These are phyloP conservation scores for Pleurotus citrinopileatus DNA, from an alignment of 768 basidiomycete genomes.

Conservation along the genomic window DNA sequence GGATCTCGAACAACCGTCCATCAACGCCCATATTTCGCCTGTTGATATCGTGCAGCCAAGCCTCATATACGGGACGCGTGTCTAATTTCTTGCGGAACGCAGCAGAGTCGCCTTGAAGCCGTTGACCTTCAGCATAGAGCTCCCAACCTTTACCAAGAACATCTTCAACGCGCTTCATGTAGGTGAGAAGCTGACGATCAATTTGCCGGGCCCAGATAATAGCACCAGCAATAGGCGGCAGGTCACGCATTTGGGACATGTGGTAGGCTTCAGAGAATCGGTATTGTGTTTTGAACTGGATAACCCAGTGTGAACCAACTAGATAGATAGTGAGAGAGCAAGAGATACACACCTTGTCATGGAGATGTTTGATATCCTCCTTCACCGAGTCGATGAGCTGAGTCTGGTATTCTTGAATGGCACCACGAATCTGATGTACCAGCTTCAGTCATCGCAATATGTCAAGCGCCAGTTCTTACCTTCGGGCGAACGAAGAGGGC, in stretches of 20 bases:
- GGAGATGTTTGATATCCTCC: slow-evolving; percentile 93
- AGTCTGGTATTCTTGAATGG: slow-evolving; percentile 98
- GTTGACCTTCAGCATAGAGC: slow-evolving; percentile 98
- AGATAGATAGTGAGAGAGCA: neutral
- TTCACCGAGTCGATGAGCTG: slow-evolving; percentile 99
- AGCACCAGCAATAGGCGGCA: slow-evolving; percentile 96
- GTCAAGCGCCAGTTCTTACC: slow-evolving; percentile 38
- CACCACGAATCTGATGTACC: slow-evolving; percentile 82
- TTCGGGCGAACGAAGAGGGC: slow-evolving; percentile 94
- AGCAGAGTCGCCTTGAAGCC: slow-evolving; percentile 85
- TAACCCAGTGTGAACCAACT: neutral
- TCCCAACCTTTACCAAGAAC: slow-evolving; percentile 99
- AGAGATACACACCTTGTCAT: slow-evolving; percentile 67
- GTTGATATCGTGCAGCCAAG: slow-evolving; percentile 95
- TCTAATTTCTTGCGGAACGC: slow-evolving; percentile 97
- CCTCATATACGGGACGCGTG: slow-evolving; percentile 90
- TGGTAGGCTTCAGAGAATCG: slow-evolving; percentile 94
- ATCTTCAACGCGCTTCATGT: slow-evolving; percentile 99
- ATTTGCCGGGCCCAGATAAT: slow-evolving; percentile 99
- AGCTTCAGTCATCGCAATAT: neutral
- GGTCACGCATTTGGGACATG: slow-evolving; percentile 98
- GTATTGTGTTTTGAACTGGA: slow-evolving; percentile 92
- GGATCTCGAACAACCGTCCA: slow-evolving; percentile 92
- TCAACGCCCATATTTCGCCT: slow-evolving; percentile 89
- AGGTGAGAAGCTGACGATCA: slow-evolving; percentile 89